Evolutionary conservation across 805 yeast species (phyloP), one percentile per base, ranked within the genome.

Genomic region (Ascoidea tarda): DNA sequence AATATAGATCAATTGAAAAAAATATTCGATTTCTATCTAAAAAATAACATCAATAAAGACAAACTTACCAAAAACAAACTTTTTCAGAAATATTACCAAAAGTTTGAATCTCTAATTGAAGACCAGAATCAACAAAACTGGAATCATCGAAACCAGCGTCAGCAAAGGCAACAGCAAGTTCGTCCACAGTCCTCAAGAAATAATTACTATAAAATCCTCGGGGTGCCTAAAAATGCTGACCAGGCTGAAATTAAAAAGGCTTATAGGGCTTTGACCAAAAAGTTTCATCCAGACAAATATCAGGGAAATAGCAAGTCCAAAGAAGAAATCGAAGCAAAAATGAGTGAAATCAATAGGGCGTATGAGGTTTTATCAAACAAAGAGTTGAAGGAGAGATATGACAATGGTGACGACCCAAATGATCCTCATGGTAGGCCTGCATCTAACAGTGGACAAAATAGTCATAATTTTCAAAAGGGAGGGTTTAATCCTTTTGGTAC

Each of bases 311-410:
- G 82, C 46, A 64, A 84, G 55, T 72, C 81, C 6, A 74, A 78
- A 33, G 87, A 81, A 38, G 77, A 84, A 54, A 83, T 84, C 45
- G 96, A 88, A 66, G 71, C 71, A 50, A 87, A 85, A 60, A 93
- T 91, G 90, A 88, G 95, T 49, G 90, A 84, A 52, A 86, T 91
- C 57, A 93, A 91, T 66, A 87, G 85, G 62, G 98, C 98, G 0
- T 89, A 93, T 66, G 97, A 89, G 63, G 82, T 84, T 1, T 71
- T 91, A 45, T 77, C 89, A 6, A 80, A 85, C 58, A 77, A 78
- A 1, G 84, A 80, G 48, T 69, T 76, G 54, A 75, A 81, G 54
- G 76, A 70, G 48, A 76, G 80, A 49, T 91, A 85, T 61, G 96
- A 90, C 63, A 58, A 70, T 32, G 82, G 82, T 14, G 76, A 72